Base-by-base conservation (phyloP, 345 rosid species). In the Brassica incana region DNA sequence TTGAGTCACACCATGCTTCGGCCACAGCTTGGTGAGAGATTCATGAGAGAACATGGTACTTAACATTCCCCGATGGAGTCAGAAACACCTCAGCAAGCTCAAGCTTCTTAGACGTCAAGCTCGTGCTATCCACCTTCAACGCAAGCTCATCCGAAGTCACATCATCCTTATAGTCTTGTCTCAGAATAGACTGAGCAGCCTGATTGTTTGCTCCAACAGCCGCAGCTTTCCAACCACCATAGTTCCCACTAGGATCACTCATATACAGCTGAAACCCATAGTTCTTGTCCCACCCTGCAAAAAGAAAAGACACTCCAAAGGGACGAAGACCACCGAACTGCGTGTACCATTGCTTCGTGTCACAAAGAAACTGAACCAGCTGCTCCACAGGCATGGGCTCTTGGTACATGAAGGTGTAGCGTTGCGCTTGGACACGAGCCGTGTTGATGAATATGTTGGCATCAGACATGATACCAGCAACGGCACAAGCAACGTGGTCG, bases 381-480 rank as follows among this genome's bases (percentile, higher is more conserved):
- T 94, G 98, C 85, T 94, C 97, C 6, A 94, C 97, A 0, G 98
- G 98, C 97, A 92, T 90, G 1, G 97, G 97, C 79, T 94, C 97
- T 82, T 94, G 97, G 90, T 94, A 94, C 4, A 93, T 85, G 81
- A 69, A 94, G 18, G 95, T 88, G 77, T 92, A 94, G 61, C 98
- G 95, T 54, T 92, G 97, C 18, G 98, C 97, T 82, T 92, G 98
- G 81, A 94, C 93, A 73, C 98, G 60, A 20, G 98, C 98, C 1
- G 97, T 90, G 86, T 92, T 94, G 84, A 94, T 92, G 10, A 94
- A 90, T 74, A 94, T 94, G 83, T 94, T 94, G 75, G 98, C 98
- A 29, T 29, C 32, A 29, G 32, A 29, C 32, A 29, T 29, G 32
- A 29, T 29, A 29, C 32, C 32, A 29, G 32, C 32, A 29, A 29